A percentile compares a stretch with the other conserved stretches of the same genome.
These are phyloP conservation scores for Thielaviopsis ethacetica DNA, from an alignment of 2,329 filamentous ascomycete genomes.

Conservation along the genomic window DNA sequence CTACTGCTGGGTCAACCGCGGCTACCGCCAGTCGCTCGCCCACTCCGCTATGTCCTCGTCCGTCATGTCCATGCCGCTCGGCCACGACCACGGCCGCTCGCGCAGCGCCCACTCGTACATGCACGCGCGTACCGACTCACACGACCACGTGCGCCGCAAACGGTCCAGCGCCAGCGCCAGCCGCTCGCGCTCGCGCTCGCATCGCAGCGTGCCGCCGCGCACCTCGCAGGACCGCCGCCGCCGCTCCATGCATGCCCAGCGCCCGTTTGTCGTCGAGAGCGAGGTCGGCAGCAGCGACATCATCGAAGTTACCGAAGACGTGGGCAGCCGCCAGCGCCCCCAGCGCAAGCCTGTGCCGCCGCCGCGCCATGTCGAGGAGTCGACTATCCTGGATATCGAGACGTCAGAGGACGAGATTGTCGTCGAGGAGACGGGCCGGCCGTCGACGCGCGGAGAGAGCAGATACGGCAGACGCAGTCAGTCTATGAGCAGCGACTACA, in stretches of 20 bases:
- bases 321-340: no score
- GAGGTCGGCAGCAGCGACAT: constrained; percentile 3
- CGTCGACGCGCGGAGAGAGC: not conserved
- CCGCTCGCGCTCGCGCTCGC: not conserved
- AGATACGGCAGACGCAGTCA: not conserved
- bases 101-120: not conserved
- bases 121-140: constrained; percentile 3
- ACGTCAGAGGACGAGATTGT: not conserved
- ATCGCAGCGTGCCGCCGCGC: not conserved
- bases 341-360: not conserved
- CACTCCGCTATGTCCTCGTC: not conserved
- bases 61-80: constrained; percentile 7
- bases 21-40: not conserved
- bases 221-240: not conserved
- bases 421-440: constrained; percentile 1
- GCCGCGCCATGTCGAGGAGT: not conserved
- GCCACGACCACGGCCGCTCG: not conserved
- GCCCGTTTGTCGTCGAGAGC: not conserved
- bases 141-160: not conserved
- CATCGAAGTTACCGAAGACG: not conserved
- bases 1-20: constrained; percentile 11
- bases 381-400: not conserved
- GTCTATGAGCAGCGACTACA: constrained; percentile 6
- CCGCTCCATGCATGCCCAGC: not conserved
- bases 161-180: not conserved